Conservation (phyloP, 805 yeast genomes). For the Babjeviella inositovora region DNA sequence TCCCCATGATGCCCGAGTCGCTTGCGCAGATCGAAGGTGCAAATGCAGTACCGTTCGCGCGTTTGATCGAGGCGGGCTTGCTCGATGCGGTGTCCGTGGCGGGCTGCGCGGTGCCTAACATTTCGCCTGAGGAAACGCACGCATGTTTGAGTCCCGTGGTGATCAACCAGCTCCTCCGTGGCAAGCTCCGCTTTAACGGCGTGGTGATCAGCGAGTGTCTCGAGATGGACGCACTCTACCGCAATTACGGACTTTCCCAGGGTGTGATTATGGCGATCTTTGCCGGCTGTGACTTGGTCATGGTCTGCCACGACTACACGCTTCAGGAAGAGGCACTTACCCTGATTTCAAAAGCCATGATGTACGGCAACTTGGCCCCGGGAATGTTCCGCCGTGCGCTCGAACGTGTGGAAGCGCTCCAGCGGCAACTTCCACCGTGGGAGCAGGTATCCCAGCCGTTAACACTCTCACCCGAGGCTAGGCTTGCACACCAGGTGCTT, state of each 20-base stretch:
- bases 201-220: slow-evolving; percentile 44
- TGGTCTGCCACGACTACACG: slow-evolving; percentile 40
- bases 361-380: slow-evolving; percentile 22
- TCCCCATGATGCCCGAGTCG: slow-evolving; percentile 43
- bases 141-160: slow-evolving; percentile 44
- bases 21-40: slow-evolving; percentile 31
- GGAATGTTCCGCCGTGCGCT: slow-evolving; percentile 19
- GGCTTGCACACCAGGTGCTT: slow-evolving; percentile 24
- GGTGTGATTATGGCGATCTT: slow-evolving; percentile 45
- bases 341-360: slow-evolving; percentile 17
- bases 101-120: slow-evolving; percentile 48
- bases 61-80: slow-evolving; percentile 21
- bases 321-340: slow-evolving; percentile 41
- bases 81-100: slow-evolving; percentile 44
- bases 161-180: slow-evolving; percentile 29
- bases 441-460: slow-evolving; percentile 17
- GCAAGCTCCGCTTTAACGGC: slow-evolving; percentile 35
- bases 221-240: slow-evolving; percentile 46
- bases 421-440: slow-evolving; percentile 26
- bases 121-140: slow-evolving; percentile 43
- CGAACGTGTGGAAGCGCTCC: slow-evolving; percentile 23
- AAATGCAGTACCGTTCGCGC: slow-evolving; percentile 33
- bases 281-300: slow-evolving; percentile 49
- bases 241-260: slow-evolving; percentile 51
- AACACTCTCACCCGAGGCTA: slow-evolving; percentile 10